phyloP scores from a whole-genome alignment of 2,329 filamentous ascomycete species.

The Claviceps citrina region DNA sequence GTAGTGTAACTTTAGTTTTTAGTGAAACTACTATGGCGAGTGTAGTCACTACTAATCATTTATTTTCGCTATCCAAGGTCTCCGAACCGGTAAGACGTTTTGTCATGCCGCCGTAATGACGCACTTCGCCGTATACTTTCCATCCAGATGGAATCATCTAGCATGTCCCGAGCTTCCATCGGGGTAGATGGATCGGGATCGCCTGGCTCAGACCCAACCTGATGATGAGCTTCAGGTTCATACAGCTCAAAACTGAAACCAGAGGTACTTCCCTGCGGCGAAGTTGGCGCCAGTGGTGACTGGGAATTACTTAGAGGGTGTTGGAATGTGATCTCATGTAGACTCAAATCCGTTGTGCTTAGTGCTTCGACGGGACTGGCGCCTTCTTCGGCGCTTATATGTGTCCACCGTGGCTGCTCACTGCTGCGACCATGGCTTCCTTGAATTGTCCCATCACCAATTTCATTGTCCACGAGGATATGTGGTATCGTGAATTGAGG shows the following conservation, averaged over 20 bases:
- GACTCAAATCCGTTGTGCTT: constrained; percentile 27
- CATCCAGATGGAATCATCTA: constrained; percentile 84
- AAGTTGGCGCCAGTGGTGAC: constrained; percentile 25
- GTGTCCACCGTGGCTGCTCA: constrained; percentile 7
- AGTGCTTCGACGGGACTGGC: not conserved
- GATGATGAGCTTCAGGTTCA: constrained; percentile 22
- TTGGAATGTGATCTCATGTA: constrained; percentile 16
- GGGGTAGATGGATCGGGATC: constrained; percentile 54
- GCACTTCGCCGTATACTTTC: constrained; percentile 83
- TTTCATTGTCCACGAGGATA: constrained; percentile 74
- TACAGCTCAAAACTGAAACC: constrained; percentile 45
- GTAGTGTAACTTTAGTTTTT: too few relatives aligned
- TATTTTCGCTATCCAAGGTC: constrained; percentile 10
- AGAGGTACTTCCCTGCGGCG: constrained; percentile 30
- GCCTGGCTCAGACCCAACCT: constrained; percentile 27
- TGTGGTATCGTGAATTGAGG: constrained; percentile 76
- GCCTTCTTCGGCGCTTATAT: constrained; percentile 7
- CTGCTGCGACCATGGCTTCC: not conserved
- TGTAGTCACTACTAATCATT: not conserved
- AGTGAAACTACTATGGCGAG: too few relatives aligned
- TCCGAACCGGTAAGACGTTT: constrained; percentile 19
- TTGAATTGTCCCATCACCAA: constrained; percentile 23
- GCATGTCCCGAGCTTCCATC: constrained; percentile 64
- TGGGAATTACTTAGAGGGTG: constrained; percentile 42
- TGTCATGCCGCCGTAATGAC: constrained; percentile 40